phyloP scores from a whole-genome alignment of 805 yeast species.

The Suhomyces emberorum region DNA sequence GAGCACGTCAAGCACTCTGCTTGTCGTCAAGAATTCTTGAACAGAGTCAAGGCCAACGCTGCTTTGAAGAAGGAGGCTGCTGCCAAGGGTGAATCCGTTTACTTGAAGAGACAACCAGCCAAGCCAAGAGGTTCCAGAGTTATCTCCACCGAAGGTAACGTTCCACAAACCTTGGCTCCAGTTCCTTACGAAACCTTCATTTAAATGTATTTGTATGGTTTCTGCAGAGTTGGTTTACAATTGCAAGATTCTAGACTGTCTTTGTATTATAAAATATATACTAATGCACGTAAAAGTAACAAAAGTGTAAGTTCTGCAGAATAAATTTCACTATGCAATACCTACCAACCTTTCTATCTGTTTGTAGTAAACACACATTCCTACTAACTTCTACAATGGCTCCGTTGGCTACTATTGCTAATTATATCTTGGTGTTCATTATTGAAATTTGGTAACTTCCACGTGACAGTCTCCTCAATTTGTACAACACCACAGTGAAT shows the following conservation, averaged over 20 bases:
- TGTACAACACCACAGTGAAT: background rate
- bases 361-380: too few species aligned
- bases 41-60: slow-evolving; percentile 97
- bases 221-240: slow-evolving; percentile 2
- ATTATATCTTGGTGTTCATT: too few species aligned
- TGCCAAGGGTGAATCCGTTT: slow-evolving; percentile 85
- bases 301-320: too few species aligned
- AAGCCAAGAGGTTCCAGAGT: slow-evolving; percentile 93
- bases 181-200: slow-evolving; percentile 99
- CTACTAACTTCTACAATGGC: too few species aligned
- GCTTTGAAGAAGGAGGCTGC: slow-evolving; percentile 91
- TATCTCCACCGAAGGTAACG: slow-evolving; percentile 75
- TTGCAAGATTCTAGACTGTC: background rate
- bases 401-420: too few species aligned
- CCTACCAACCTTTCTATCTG: too few species aligned
- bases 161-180: slow-evolving; percentile 98
- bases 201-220: slow-evolving; percentile 42
- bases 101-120: slow-evolving; percentile 97
- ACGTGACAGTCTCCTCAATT: background rate
- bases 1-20: slow-evolving; percentile 99
- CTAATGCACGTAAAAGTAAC: slow-evolving; percentile 12
- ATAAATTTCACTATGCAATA: too few species aligned
- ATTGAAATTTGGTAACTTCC: too few species aligned
- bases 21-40: slow-evolving; percentile 98
- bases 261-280: slow-evolving; percentile 6